Conservation (phyloP, 345 rosid species). For the Kandelia obovata region DNA sequence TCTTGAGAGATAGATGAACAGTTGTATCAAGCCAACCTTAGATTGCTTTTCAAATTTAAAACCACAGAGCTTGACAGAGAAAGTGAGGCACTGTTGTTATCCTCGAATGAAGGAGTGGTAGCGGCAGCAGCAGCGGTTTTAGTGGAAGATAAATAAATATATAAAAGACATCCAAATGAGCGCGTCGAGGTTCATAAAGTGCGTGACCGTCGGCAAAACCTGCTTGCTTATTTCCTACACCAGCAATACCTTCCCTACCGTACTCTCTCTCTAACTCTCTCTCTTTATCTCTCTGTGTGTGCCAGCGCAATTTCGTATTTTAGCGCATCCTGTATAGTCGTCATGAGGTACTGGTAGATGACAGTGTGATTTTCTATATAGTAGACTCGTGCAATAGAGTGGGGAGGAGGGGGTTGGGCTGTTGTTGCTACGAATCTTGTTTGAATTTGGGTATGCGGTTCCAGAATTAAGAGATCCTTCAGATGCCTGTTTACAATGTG, state of each 20-base stretch:
- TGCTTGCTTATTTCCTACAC: slow-evolving; percentile 85
- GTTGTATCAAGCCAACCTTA: no score
- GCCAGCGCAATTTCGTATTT: not conserved
- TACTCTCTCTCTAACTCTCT: slow-evolving; percentile 17
- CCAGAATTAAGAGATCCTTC: no score
- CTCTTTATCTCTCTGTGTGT: not conserved
- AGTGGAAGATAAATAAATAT: not conserved
- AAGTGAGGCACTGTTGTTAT: not conserved
- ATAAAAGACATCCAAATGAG: slow-evolving; percentile 40
- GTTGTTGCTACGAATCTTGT: not conserved
- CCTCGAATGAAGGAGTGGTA: not conserved
- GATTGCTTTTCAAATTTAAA: not conserved
- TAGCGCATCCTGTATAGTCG: not conserved
- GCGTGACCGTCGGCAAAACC: slow-evolving; percentile 85
- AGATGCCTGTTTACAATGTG: no score
- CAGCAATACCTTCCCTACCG: slow-evolving; percentile 93
- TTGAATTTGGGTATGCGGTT: not conserved
- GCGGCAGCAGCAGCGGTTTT: not conserved
- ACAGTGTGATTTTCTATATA: not conserved
- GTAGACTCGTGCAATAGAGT: not conserved
- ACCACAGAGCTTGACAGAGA: not conserved
- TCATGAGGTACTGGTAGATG: not conserved
- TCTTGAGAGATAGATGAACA: no score
- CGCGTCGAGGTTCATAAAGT: slow-evolving; percentile 79
- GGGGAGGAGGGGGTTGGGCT: not conserved